Conservation (phyloP, 495 filamentous ascomycete species). For the Sphaerosporella brunnea region DNA sequence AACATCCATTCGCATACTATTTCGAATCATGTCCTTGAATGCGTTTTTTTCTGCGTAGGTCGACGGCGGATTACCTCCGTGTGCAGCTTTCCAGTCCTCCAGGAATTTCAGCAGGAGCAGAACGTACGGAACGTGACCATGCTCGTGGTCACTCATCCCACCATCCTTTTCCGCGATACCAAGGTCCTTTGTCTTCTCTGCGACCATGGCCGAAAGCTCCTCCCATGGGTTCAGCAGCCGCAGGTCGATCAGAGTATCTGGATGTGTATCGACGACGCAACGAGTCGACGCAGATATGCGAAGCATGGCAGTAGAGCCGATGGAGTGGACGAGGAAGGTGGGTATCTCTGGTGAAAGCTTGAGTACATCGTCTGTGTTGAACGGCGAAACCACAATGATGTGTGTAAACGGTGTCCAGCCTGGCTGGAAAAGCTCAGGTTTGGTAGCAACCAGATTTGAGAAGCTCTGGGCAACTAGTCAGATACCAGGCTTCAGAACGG, state of each 20-base stretch:
- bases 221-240: constrained; percentile 76
- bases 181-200: constrained; percentile 44
- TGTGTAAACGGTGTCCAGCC: constrained; percentile 38
- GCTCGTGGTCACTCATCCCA: constrained; percentile 54
- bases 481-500: background rate
- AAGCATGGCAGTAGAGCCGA: constrained; percentile 75
- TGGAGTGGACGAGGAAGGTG: constrained; percentile 64
- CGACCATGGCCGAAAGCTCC: constrained; percentile 50
- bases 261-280: constrained; percentile 93
- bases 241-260: constrained; percentile 73
- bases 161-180: constrained; percentile 29
- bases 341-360: constrained; percentile 34
- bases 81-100: constrained; percentile 57
- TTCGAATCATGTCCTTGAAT: constrained; percentile 51
- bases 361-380: constrained; percentile 14
- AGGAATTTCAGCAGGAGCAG: constrained; percentile 73
- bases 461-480: constrained; percentile 11
- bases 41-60: constrained; percentile 75
- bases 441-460: constrained; percentile 18
- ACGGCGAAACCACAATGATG: constrained; percentile 17
- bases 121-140: constrained; percentile 85
- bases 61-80: constrained; percentile 49
- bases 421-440: constrained; percentile 35
- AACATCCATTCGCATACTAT: constrained; percentile 49
- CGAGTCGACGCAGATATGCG: constrained; percentile 32